phyloP scores from a whole-genome alignment of 2,329 filamentous ascomycete species.

The Sphaerulina vaccinii region DNA sequence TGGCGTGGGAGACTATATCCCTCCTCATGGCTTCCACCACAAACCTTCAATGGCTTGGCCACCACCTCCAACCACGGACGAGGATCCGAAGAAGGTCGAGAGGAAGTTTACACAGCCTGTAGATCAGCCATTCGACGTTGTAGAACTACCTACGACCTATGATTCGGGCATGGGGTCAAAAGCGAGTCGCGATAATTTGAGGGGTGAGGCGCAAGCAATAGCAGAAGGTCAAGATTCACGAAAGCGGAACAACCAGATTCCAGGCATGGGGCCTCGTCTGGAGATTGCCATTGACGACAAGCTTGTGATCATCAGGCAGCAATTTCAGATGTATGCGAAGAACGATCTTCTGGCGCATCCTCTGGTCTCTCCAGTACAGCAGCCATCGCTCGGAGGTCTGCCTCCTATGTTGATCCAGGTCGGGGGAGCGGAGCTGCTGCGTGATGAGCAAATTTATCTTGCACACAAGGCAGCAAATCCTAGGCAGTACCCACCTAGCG shows the following conservation, averaged over 20 bases:
- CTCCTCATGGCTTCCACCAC: constrained; percentile 81
- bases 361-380: constrained; percentile 82
- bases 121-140: constrained; percentile 29
- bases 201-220: constrained; percentile 10
- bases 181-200: constrained; percentile 19
- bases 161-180: constrained; percentile 15
- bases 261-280: constrained; percentile 44
- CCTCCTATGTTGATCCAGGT: constrained; percentile 83
- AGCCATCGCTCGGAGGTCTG: constrained; percentile 84
- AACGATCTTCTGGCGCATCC: constrained; percentile 85
- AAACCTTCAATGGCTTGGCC: constrained; percentile 91
- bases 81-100: constrained; percentile 24
- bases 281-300: constrained; percentile 70
- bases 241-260: constrained; percentile 24
- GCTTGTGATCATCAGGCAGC: constrained; percentile 74
- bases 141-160: constrained; percentile 31
- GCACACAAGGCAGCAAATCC: constrained; percentile 94
- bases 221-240: constrained; percentile 18
- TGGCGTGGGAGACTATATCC: constrained; percentile 81
- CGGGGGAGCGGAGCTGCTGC: constrained; percentile 82
- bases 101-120: constrained; percentile 26
- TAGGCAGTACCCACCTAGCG: constrained; percentile 67
- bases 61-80: constrained; percentile 77
- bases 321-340: constrained; percentile 84
- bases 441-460: constrained; percentile 92